phyloP scores from a whole-genome alignment of 768 basidiomycete species.

The Cystobasidium ongulense region DNA sequence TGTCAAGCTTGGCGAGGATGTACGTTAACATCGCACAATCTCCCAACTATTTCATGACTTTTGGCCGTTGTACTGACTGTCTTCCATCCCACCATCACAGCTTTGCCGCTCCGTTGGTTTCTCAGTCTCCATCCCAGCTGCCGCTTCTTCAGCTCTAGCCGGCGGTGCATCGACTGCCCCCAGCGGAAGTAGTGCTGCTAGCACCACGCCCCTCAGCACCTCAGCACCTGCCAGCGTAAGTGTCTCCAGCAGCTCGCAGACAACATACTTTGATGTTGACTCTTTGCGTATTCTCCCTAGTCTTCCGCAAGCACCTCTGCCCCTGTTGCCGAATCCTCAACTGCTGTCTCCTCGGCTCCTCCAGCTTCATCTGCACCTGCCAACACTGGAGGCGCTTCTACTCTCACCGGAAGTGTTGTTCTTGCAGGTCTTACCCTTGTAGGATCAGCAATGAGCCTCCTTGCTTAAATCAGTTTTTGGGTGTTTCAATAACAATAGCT shows the following conservation, averaged over 20 bases:
- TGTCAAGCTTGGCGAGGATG: slow-evolving; percentile 13
- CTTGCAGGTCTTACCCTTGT: slow-evolving; percentile 1
- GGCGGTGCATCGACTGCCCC: background rate
- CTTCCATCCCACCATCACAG: no score
- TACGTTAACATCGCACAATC: background rate
- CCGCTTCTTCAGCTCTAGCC: slow-evolving; percentile 14
- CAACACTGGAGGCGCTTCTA: background rate
- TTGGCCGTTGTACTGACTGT: background rate
- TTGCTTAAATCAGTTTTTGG: background rate
- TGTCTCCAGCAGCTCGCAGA: background rate
- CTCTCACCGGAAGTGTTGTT: background rate
- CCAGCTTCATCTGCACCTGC: background rate
- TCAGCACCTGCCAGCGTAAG: background rate
- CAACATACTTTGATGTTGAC: no score
- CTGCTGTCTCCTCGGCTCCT: background rate
- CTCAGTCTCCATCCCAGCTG: slow-evolving; percentile 17
- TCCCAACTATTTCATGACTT: no score
- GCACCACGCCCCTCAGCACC: background rate
- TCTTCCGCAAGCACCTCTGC: background rate
- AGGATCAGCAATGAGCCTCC: background rate
- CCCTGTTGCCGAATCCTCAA: background rate
- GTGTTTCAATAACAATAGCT: no score
- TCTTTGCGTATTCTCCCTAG: background rate
- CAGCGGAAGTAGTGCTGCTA: background rate
- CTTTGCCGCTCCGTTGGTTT: slow-evolving; percentile 16